phyloP scores from a whole-genome alignment of 805 yeast species.

The Candida sakaeoensis region DNA sequence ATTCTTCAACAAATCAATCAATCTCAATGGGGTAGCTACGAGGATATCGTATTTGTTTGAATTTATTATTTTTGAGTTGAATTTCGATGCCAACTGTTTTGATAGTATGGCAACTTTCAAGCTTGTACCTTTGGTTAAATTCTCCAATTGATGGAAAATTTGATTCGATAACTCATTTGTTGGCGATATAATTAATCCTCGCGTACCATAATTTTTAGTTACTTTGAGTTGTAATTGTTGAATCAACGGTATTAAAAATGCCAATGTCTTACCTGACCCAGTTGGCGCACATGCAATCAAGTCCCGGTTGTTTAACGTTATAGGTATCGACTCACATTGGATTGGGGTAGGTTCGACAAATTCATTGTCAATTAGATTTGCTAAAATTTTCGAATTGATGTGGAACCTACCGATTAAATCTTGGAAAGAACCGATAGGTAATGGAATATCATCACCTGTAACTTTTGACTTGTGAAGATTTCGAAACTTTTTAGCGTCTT shows the following conservation, averaged over 20 bases:
- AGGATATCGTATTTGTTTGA: slow-evolving; percentile 71
- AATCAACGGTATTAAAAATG: slow-evolving; percentile 79
- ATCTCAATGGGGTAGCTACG: slow-evolving; percentile 83
- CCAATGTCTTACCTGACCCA: slow-evolving; percentile 95
- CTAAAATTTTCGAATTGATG: slow-evolving; percentile 53
- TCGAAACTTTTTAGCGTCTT: slow-evolving; percentile 62
- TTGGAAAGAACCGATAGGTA: slow-evolving; percentile 86
- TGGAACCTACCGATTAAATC: slow-evolving; percentile 70
- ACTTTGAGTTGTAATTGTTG: slow-evolving; percentile 37
- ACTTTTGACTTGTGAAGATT: slow-evolving; percentile 63
- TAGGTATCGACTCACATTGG: slow-evolving; percentile 87
- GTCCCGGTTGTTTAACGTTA: slow-evolving; percentile 65
- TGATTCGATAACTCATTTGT: slow-evolving; percentile 92
- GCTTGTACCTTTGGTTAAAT: slow-evolving; percentile 53
- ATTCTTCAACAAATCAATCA: slow-evolving; percentile 70
- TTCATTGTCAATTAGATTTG: slow-evolving; percentile 63
- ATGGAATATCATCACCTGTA: slow-evolving; percentile 81
- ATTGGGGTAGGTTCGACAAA: slow-evolving; percentile 89
- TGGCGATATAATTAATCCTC: slow-evolving; percentile 84
- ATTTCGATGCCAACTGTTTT: slow-evolving; percentile 65
- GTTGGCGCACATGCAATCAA: slow-evolving; percentile 95
- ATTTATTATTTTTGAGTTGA: slow-evolving; percentile 56
- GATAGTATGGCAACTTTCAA: slow-evolving; percentile 64
- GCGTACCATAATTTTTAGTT: slow-evolving; percentile 46
- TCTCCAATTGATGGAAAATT: slow-evolving; percentile 65